Evolutionary conservation across 2,329 filamentous ascomycete genomes (phyloP), one percentile per base, ranked within the genome.

Genomic region (Cryphonectria naterciae): DNA sequence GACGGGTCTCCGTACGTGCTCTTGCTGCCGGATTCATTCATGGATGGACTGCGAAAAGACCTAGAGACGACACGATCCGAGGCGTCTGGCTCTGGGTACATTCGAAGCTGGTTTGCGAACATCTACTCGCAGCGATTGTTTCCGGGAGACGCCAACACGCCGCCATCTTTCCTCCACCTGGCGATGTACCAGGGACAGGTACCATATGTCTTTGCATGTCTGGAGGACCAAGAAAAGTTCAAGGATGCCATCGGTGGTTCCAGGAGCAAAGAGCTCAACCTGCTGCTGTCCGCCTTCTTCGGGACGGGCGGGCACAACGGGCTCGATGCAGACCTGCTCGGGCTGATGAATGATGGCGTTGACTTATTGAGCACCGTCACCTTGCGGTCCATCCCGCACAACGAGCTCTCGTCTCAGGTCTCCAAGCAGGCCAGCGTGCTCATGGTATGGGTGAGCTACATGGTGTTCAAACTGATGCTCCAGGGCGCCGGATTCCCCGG

Each of bases 211-310:
- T 35, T 66, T 22, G 64, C 39, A 22, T n/a, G 37, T 11, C 64
- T 66, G 11, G 22, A 32, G 22, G n/a, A 41, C 17, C 22, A 25
- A 13, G 64, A 32, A 17, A 39, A n/a, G 35, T 32, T 32, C 25
- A 39, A 58, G 17, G 49, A 15, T 25, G 64, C 32, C 22, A 35
- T 54, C 64, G 4, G 11, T 10, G 22, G 4, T 28, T 35, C 43
- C 11, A 22, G 5, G n/a, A 13, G 11, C 46, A 56, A 37, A 11
- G 64, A 66, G 19, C 49, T 56, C 46, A 49, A 56, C 19, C 32
- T 66, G 32, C 28, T 66, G 4, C 64, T 66, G 11, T 41, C 46
- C n/a, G 64, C 49, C 37, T 37, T 54, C n/a, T 66, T 39, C n/a
- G 64, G 64, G 13, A 39, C 28, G 4, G 64, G 17, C 13, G 22